Percentiles rank a stretch among this genome's conserved stretches.
Evolutionary conservation across 176 grass and related monocot species (phyloP).

Genomic region (Musa troglodytarum): DNA sequence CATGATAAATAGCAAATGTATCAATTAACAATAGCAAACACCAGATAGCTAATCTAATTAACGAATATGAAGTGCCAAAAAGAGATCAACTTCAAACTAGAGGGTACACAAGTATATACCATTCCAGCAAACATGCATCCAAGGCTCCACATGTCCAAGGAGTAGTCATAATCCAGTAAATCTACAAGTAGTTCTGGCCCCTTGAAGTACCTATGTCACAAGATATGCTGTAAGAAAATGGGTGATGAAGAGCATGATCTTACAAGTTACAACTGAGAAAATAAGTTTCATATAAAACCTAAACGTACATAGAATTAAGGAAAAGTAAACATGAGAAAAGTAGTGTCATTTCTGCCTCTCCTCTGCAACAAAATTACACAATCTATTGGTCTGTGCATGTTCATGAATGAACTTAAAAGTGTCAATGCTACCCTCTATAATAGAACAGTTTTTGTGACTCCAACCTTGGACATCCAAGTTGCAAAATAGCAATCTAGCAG

Average conservation of each 20-base stretch:
- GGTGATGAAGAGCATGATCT: not conserved
- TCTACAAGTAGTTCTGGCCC: conserved; percentile 92
- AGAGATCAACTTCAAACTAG: not conserved
- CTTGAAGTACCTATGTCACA: conserved; percentile 67
- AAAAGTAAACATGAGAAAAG: too few species aligned
- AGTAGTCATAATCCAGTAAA: conserved; percentile 95
- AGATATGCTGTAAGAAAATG: conserved; percentile 7
- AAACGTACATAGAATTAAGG: too few species aligned
- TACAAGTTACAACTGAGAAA: too few species aligned
- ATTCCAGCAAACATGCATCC: conserved; percentile 99
- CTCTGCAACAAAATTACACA: too few species aligned
- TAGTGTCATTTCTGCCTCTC: too few species aligned
- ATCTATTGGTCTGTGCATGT: too few species aligned
- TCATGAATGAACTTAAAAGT: too few species aligned
- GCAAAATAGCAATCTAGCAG: too few species aligned
- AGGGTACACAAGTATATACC: conserved; percentile 39
- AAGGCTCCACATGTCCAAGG: conserved; percentile 91
- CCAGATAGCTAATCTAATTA: not conserved
- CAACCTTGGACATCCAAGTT: too few species aligned
- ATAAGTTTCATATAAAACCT: too few species aligned
- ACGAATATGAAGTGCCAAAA: conserved; percentile 12
- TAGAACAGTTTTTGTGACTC: too few species aligned
- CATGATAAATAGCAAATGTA: not conserved
- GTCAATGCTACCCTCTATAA: too few species aligned
- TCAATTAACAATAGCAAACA: conserved; percentile 14